These are phyloP conservation scores for Aspergillus heteromorphus DNA, from an alignment of 495 filamentous ascomycete genomes.

Conservation along the genomic window DNA sequence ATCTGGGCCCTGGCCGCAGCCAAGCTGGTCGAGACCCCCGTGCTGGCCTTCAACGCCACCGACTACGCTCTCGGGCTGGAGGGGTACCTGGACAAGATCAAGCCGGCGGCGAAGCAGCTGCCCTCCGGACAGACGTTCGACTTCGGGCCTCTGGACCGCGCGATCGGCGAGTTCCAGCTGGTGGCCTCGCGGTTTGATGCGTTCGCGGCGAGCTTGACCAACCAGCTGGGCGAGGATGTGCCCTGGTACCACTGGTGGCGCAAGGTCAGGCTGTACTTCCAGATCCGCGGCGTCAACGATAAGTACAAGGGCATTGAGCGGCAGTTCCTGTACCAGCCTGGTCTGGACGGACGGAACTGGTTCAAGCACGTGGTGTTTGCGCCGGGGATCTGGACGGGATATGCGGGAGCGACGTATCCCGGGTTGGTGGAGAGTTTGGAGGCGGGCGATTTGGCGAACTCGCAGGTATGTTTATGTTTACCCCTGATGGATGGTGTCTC, in stretches of 20 bases:
- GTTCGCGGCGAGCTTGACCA: conserved; percentile 45
- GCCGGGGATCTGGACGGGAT: conserved; percentile 83
- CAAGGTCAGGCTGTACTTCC: conserved; percentile 55
- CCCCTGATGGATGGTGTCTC: no score
- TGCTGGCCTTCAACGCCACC: conserved; percentile 43
- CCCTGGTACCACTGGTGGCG: conserved; percentile 79
- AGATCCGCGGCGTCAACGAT: conserved; percentile 49
- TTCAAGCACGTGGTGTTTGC: conserved; percentile 70
- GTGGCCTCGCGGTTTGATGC: conserved; percentile 49
- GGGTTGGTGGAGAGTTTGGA: conserved; percentile 58
- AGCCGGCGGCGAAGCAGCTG: conserved; percentile 35
- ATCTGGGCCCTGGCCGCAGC: conserved; percentile 50
- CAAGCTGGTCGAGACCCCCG: conserved; percentile 40
- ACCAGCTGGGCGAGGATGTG: conserved; percentile 43
- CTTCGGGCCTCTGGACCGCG: conserved; percentile 42
- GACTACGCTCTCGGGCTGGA: conserved; percentile 42
- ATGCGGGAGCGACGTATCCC: conserved; percentile 68
- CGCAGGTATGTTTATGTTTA: conserved; percentile 29
- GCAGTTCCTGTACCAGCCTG: conserved; percentile 52
- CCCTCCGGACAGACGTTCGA: conserved; percentile 25
- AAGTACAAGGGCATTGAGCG: conserved; percentile 60
- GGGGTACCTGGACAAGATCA: conserved; percentile 49
- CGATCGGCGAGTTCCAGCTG: conserved; percentile 43
- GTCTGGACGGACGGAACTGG: conserved; percentile 55
- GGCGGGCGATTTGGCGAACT: conserved; percentile 42